phyloP scores from a whole-genome alignment of 768 basidiomycete species.

The Suillus variegatus region DNA sequence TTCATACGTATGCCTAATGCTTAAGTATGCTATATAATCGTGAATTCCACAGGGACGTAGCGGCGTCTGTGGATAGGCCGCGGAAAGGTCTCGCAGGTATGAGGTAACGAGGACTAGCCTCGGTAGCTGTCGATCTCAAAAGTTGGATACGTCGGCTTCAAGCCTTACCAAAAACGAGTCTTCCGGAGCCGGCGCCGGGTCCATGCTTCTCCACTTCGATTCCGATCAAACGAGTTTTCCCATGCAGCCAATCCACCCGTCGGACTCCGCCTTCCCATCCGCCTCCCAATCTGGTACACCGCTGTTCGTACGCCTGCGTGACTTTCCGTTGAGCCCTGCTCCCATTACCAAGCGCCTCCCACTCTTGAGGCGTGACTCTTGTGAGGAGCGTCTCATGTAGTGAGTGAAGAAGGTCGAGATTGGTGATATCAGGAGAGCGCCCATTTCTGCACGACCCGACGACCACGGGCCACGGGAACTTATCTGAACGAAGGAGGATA shows the following conservation, averaged over 20 bases:
- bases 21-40: not conserved
- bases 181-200: slow-evolving; percentile 42
- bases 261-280: slow-evolving; percentile 73
- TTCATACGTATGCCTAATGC: slow-evolving; percentile 4
- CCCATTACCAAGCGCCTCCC: slow-evolving; percentile 58
- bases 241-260: slow-evolving; percentile 65
- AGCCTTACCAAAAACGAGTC: slow-evolving; percentile 48
- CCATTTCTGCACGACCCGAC: slow-evolving; percentile 34
- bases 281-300: slow-evolving; percentile 63
- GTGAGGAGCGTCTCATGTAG: slow-evolving; percentile 55
- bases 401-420: slow-evolving; percentile 62
- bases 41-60: not conserved
- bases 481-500: slow-evolving; percentile 54
- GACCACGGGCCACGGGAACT: slow-evolving; percentile 63
- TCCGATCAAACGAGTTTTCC: slow-evolving; percentile 60
- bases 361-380: slow-evolving; percentile 64
- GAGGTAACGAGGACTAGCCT: not conserved
- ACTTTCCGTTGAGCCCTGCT: slow-evolving; percentile 60
- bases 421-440: slow-evolving; percentile 46
- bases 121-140: not conserved
- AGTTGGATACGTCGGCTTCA: slow-evolving; percentile 20
- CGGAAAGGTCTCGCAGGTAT: not conserved
- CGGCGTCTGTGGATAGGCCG: not conserved
- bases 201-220: slow-evolving; percentile 56
- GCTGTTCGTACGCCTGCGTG: slow-evolving; percentile 60